phyloP scores from a whole-genome alignment of 2,329 filamentous ascomycete genomes.

The Fusarium oligoseptatum region DNA sequence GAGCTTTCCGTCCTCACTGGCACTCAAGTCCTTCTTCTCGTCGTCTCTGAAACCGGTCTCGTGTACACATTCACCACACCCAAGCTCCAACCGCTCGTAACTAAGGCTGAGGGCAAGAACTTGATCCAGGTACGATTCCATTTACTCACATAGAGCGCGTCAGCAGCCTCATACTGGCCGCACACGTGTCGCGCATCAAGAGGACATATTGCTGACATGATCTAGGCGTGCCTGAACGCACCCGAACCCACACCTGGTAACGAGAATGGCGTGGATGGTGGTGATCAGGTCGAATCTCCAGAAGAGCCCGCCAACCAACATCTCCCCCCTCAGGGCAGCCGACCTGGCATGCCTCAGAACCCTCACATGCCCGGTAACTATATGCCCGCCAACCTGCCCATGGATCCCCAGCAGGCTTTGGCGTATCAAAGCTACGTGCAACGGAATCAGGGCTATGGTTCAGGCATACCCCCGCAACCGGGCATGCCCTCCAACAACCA shows the following conservation, averaged over 20 bases:
- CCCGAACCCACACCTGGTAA: slow-evolving; percentile 87
- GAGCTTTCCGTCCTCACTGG: slow-evolving; percentile 97
- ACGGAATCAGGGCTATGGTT: slow-evolving; percentile 76
- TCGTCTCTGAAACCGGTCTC: slow-evolving; percentile 96
- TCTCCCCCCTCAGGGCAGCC: slow-evolving; percentile 72
- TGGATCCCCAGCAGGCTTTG: slow-evolving; percentile 82
- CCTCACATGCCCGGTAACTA: slow-evolving; percentile 74
- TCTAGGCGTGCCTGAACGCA: slow-evolving; percentile 94
- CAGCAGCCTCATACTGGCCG: not conserved
- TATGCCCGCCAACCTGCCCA: slow-evolving; percentile 71
- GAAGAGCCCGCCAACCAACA: slow-evolving; percentile 87
- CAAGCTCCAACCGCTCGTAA: slow-evolving; percentile 97
- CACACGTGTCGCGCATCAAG: not conserved
- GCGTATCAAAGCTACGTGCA: slow-evolving; percentile 89
- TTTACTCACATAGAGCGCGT: not conserved
- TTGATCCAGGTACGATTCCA: slow-evolving; percentile 84
- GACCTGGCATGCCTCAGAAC: slow-evolving; percentile 75
- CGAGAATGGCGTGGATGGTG: slow-evolving; percentile 84
- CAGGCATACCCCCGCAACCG: slow-evolving; percentile 81
- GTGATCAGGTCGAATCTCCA: slow-evolving; percentile 86
- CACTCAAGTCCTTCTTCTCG: slow-evolving; percentile 95
- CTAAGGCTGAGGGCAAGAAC: slow-evolving; percentile 99
- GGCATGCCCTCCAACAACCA: slow-evolving; percentile 87
- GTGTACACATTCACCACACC: slow-evolving; percentile 99
- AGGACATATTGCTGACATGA: slow-evolving; percentile 28